Conservation (phyloP, 2,329 filamentous ascomycete species). For the Plectosphaerella cucumerina region DNA sequence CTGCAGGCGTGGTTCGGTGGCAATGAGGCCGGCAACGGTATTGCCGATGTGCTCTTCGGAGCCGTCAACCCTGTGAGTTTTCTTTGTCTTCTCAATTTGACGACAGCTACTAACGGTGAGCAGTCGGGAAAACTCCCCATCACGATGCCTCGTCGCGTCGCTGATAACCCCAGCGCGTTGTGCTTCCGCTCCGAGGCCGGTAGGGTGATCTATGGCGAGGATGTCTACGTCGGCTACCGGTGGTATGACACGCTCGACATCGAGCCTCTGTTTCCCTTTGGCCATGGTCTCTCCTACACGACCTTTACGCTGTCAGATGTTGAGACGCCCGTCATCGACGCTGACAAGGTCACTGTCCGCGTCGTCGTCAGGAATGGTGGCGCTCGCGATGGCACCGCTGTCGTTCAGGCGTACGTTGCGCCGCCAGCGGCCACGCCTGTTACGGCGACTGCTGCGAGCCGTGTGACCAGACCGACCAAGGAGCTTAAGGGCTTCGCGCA, state of each 20-base stretch:
- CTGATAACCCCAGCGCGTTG: conserved; percentile 67
- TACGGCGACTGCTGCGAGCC: conserved; percentile 15
- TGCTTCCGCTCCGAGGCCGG: conserved; percentile 64
- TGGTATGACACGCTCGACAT: conserved; percentile 63
- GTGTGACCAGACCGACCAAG: conserved; percentile 35
- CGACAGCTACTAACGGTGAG: not conserved
- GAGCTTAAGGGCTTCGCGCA: conserved; percentile 58
- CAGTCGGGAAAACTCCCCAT: conserved; percentile 66
- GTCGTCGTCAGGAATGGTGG: conserved; percentile 55
- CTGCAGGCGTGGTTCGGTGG: conserved; percentile 76
- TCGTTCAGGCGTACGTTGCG: conserved; percentile 45
- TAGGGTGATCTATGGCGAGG: conserved; percentile 65
- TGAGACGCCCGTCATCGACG: conserved; percentile 32
- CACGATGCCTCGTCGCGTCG: conserved; percentile 57
- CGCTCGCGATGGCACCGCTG: conserved; percentile 35
- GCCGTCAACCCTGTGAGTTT: conserved; percentile 53
- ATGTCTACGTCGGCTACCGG: conserved; percentile 69
- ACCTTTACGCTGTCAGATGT: conserved; percentile 46
- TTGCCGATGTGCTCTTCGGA: conserved; percentile 67
- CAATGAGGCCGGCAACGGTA: conserved; percentile 70
- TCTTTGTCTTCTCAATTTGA: not conserved
- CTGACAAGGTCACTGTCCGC: conserved; percentile 25
- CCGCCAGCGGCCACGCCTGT: conserved; percentile 46
- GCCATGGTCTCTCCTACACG: conserved; percentile 69
- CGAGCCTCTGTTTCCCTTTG: conserved; percentile 62